Evolutionary conservation across 805 yeast genomes (phyloP).

Genomic region (Starmera quercuum): DNA sequence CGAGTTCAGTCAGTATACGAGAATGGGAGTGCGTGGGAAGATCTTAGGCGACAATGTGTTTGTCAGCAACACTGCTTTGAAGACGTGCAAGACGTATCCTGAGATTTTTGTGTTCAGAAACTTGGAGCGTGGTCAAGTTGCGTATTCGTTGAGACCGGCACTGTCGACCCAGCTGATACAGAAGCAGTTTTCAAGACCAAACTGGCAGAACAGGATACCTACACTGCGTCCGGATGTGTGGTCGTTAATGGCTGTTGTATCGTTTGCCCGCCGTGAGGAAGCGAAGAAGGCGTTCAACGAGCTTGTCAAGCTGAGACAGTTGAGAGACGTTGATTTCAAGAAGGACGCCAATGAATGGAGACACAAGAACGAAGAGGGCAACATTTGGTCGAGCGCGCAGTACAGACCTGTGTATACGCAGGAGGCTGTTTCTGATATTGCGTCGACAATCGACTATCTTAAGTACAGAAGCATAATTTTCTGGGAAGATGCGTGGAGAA

Average conservation of each 20-base stretch:
- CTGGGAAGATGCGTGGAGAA: conserved; percentile 88
- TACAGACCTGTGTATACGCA: conserved; percentile 86
- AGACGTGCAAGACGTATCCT: neutral
- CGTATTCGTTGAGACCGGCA: conserved; percentile 42
- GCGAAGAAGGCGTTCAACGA: conserved; percentile 72
- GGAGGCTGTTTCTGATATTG: conserved; percentile 84
- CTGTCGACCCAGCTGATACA: conserved; percentile 24
- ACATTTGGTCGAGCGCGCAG: conserved; percentile 81
- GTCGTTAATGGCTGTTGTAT: conserved; percentile 85
- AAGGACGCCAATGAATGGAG: conserved; percentile 62
- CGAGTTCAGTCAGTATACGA: too few species aligned
- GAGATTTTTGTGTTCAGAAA: conserved; percentile 75
- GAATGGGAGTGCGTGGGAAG: too few species aligned
- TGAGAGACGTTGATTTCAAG: conserved; percentile 57
- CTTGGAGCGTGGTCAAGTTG: conserved; percentile 81
- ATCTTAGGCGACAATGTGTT: too few species aligned
- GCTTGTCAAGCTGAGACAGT: conserved; percentile 62
- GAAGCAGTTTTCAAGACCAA: conserved; percentile 70
- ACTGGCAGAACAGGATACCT: conserved; percentile 86
- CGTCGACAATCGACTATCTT: conserved; percentile 60
- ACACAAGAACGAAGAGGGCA: conserved; percentile 66
- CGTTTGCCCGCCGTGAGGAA: conserved; percentile 47
- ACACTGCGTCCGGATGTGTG: conserved; percentile 77
- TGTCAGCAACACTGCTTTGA: too few species aligned
- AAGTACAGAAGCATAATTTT: conserved; percentile 35